phyloP scores from a whole-genome alignment of 306 rosid species.

The Trifolium fragiferum region DNA sequence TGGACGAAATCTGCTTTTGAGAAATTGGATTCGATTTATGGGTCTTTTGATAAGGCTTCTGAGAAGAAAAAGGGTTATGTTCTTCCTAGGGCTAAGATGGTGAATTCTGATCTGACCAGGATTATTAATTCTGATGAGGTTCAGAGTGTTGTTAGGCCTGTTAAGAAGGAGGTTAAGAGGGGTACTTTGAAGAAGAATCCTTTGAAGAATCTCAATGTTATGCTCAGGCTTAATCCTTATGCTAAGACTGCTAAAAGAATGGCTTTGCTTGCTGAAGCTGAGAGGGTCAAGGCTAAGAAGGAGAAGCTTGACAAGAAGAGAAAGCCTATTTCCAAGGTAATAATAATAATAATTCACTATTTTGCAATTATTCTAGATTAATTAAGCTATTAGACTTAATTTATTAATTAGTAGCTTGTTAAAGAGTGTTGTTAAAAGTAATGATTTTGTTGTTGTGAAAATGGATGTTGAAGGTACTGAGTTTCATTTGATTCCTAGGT shows the following conservation, averaged over 20 bases:
- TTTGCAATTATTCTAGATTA: no score
- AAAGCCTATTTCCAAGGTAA: conserved; percentile 67
- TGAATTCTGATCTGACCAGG: conserved; percentile 71
- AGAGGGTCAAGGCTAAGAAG: conserved; percentile 74
- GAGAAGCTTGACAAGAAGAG: conserved; percentile 91
- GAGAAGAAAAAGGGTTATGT: conserved; percentile 78
- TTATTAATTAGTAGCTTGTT: no score
- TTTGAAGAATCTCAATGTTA: conserved; percentile 67
- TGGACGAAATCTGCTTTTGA: conserved; percentile 91
- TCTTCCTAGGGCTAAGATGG: conserved; percentile 81
- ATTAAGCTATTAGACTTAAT: no score
- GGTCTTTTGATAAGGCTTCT: conserved; percentile 71
- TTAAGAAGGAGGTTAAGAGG: conserved; percentile 66
- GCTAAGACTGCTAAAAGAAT: conserved; percentile 84
- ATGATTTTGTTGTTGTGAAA: conserved; percentile 68
- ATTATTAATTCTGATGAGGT: conserved; percentile 91
- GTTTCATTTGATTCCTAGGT: conserved; percentile 65
- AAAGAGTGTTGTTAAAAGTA: conserved; percentile 39
- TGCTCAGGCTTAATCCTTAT: conserved; percentile 79
- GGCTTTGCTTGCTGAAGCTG: conserved; percentile 77
- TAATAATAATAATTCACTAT: no score
- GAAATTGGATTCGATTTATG: conserved; percentile 84
- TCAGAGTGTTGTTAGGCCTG: conserved; percentile 80
- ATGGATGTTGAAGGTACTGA: conserved; percentile 77
- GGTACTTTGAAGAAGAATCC: conserved; percentile 84